Percentiles rank a stretch among this genome's conserved stretches.
Conservation (phyloP, 495 filamentous ascomycete species). For the Haplographium delicatum region DNA sequence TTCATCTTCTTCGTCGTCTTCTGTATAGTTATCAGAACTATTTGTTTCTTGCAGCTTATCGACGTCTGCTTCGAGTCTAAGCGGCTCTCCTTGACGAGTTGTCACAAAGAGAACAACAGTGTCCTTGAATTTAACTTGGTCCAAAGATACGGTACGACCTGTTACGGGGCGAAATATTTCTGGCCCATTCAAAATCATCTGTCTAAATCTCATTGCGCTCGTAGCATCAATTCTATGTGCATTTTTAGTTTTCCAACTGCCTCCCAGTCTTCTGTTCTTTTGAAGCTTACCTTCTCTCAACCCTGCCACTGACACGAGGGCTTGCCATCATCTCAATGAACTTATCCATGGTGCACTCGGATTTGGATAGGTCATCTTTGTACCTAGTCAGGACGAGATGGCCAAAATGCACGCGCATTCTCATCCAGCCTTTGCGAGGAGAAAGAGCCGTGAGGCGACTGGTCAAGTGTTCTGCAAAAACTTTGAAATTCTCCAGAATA, state of each 20-base stretch:
- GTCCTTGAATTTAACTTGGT: conserved; percentile 18
- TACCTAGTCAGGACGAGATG: conserved; percentile 44
- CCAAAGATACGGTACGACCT: conserved; percentile 20
- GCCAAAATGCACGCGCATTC: conserved; percentile 55
- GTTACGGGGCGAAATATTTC: conserved; percentile 2
- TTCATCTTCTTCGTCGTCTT: neutral
- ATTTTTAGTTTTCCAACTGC: too few relatives aligned
- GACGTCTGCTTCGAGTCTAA: conserved; percentile 27
- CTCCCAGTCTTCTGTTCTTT: too few relatives aligned
- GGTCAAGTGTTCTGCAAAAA: conserved; percentile 19
- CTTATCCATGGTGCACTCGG: conserved; percentile 39
- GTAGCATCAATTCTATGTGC: conserved; percentile 3
- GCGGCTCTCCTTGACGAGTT: conserved; percentile 8
- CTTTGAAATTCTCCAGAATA: neutral
- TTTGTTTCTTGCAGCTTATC: too few relatives aligned
- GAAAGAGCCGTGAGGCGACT: conserved; percentile 24
- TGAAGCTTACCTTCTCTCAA: conserved; percentile 33
- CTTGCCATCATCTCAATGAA: conserved; percentile 42
- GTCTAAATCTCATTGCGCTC: conserved; percentile 1
- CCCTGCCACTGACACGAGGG: conserved; percentile 22
- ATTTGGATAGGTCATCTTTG: neutral
- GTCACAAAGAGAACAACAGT: conserved; percentile 25
- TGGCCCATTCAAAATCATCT: conserved; percentile 1
- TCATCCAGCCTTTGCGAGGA: conserved; percentile 31
- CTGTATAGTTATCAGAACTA: conserved; percentile 4